Evolutionary conservation across 2,329 filamentous ascomycete genomes (phyloP), one percentile per base, ranked within the genome.

Genomic region (Penicillium concentricum): DNA sequence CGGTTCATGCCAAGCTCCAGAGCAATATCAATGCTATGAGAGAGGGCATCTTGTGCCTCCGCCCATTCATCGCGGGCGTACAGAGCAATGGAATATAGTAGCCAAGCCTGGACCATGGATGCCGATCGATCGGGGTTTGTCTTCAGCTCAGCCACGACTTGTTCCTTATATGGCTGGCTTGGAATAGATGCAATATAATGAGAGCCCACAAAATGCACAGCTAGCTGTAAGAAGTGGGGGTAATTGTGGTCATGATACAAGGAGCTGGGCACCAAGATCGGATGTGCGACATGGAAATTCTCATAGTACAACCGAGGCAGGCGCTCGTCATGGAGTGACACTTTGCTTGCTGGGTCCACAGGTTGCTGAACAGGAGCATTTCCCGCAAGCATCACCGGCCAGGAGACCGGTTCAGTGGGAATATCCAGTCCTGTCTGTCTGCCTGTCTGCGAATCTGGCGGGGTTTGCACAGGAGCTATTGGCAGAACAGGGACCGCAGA

Each of bases 1-100:
- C 83, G 84, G 67, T 95, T 86, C 75, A 96, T 84, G 0, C 88
- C 87, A 26, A 95, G 81, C 56, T 90, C 84, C 13, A 94, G 72
- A 1, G 91, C 89, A 35, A 92, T 76, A 5, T 84, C 81, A 67
- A 91, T 87, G 5, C 85, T 86, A 34, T 87, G 82, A 4, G 78
- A 78, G 15, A 96, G 82, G 0, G 68, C 65, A 24, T 60, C 47
- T 43, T 71, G 66, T 7, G 73, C 72, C 53, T 72, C 65, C n/a
- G 62, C 43, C 49, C 64, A 64, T 53, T 75, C 72, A n/a, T 66
- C 67, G 0, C 73, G 68, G 12, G 72, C 71, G 46, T 70, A 73
- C 12, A 71, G 59, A 3, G 68, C 64, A 46, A 76, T 74, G 2
- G 72, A 69, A 48, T 70, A 75, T 13, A 76, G 61, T 4, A 76